Evolutionary conservation across 257 asterid species (phyloP).

Genomic region (Catharanthus roseus): DNA sequence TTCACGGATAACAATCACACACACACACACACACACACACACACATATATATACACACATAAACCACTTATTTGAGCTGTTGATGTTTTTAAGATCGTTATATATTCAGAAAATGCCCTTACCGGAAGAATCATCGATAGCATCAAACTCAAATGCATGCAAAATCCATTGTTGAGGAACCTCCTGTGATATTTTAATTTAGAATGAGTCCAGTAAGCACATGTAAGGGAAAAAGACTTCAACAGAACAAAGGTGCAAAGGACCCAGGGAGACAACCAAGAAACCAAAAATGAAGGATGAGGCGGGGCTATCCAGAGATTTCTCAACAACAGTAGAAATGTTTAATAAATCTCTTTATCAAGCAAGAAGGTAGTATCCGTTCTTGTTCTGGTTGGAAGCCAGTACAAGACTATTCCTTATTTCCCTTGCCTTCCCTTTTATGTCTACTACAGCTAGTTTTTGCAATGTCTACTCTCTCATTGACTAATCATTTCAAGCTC

Average conservation of each 20-base stretch:
- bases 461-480: too few relatives aligned
- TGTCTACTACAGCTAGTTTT: neutral
- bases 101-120: conserved; percentile 15
- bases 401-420: neutral
- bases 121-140: conserved; percentile 46
- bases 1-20: neutral
- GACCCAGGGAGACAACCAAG: neutral
- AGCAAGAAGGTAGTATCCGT: neutral
- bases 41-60: too few relatives aligned
- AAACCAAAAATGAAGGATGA: neutral
- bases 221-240: neutral
- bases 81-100: neutral
- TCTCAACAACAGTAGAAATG: neutral
- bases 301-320: neutral
- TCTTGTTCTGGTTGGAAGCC: conserved; percentile 3
- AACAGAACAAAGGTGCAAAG: neutral
- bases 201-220: neutral
- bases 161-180: conserved; percentile 34
- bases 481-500: neutral
- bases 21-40: neutral
- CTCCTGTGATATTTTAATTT: conserved; percentile 33
- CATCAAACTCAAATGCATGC: conserved; percentile 73
- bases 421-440: neutral
- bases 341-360: conserved; percentile 1
- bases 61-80: neutral